Conservation (phyloP, 2,329 filamentous ascomycete species). For the Rhexocercosporidium sp. region DNA sequence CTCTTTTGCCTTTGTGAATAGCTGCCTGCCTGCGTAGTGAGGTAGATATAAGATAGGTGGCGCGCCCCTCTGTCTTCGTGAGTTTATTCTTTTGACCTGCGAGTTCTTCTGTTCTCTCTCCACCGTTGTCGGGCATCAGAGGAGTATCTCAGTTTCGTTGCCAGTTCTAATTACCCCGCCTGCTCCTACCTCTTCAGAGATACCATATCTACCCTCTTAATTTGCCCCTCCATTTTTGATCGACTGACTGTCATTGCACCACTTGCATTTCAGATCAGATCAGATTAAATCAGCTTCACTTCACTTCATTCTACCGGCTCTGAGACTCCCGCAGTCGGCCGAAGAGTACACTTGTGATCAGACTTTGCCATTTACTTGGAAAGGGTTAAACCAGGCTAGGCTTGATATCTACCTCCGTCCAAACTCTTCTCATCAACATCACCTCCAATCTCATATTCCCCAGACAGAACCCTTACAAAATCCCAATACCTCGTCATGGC, state of each 20-base stretch:
- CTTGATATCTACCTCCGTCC: not conserved
- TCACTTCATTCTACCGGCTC: not conserved
- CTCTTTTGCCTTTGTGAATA: not conserved
- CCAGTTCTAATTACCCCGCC: not conserved
- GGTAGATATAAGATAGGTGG: conserved; percentile 7
- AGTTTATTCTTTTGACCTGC: not conserved
- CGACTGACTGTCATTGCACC: not conserved
- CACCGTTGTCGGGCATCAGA: not conserved
- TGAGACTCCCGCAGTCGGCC: not conserved
- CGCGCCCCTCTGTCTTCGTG: conserved; percentile 1
- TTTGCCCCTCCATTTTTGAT: not conserved
- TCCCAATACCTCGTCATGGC: not conserved
- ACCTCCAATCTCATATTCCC: not conserved
- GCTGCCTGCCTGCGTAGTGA: too few species aligned
- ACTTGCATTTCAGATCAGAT: not conserved
- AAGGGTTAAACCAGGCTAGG: not conserved
- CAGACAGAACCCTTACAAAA: too few species aligned
- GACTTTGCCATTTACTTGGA: not conserved
- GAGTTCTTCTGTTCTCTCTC: not conserved
- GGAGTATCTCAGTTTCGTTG: too few species aligned
- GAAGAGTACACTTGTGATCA: not conserved
- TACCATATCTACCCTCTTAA: not conserved
- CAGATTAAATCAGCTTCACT: not conserved
- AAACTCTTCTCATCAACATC: not conserved
- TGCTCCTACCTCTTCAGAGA: not conserved